Evolutionary conservation across 345 rosid species (phyloP).

Genomic region (Populus alba): DNA sequence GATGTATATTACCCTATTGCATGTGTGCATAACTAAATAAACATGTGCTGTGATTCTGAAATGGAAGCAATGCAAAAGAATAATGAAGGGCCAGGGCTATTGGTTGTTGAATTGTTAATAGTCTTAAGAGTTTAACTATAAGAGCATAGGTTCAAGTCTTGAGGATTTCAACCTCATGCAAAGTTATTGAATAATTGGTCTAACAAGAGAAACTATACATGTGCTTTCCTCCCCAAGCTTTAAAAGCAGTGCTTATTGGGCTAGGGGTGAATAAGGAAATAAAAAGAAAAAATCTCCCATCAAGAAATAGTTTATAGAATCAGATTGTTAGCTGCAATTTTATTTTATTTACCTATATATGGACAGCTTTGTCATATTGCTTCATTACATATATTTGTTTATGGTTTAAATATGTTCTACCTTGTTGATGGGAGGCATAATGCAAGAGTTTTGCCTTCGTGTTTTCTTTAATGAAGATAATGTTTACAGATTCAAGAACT

Average conservation of each 20-base stretch:
- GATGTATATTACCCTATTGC: neutral
- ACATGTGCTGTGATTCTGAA: neutral
- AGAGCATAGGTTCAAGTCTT: neutral
- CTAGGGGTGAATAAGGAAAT: neutral
- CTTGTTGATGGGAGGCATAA: neutral
- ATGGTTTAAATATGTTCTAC: neutral
- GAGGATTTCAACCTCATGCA: neutral
- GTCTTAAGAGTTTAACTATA: neutral
- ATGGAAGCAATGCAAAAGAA: neutral
- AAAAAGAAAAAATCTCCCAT: neutral
- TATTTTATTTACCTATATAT: neutral
- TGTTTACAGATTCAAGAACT: slow-evolving; percentile 74
- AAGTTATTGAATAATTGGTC: neutral
- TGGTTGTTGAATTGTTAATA: neutral
- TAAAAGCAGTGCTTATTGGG: neutral
- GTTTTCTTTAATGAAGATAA: slow-evolving; percentile 9
- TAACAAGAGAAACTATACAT: neutral
- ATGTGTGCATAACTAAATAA: neutral
- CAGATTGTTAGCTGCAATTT: neutral
- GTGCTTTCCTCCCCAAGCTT: neutral
- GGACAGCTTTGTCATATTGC: neutral
- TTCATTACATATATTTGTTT: neutral
- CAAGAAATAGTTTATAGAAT: neutral
- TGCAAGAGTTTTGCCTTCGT: neutral
- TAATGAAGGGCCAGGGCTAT: neutral